Conservation (phyloP, 1,284 basidiomycete species). For the Trametes sp. region DNA sequence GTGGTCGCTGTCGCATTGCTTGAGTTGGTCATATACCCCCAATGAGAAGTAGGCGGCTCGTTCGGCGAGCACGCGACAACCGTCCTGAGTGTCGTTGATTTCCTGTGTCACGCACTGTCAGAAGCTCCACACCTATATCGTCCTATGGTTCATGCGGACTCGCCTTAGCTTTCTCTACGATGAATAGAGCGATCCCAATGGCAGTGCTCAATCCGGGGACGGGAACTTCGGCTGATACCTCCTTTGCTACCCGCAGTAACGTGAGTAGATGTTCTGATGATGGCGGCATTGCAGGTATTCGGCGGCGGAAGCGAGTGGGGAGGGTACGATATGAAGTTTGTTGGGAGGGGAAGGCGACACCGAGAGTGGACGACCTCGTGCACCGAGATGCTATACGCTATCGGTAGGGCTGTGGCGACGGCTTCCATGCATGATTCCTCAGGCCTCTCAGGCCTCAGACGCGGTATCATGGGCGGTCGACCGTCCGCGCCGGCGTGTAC, state of each 20-base stretch:
- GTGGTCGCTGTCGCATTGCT: not conserved
- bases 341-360: no score
- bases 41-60: not conserved
- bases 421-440: no score
- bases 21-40: not conserved
- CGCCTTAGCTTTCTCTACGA: not conserved
- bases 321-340: no score
- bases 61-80: not conserved
- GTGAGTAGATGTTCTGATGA: not conserved
- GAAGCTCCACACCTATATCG: no score
- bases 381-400: no score
- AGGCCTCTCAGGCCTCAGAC: no score
- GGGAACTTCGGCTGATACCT: not conserved
- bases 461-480: no score
- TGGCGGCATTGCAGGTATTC: not conserved
- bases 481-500: no score
- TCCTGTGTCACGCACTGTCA: no score
- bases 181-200: not conserved
- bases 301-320: not conserved
- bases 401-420: no score
- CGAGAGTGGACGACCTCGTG: no score
- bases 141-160: no score
- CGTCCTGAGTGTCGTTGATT: not conserved
- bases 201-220: not conserved
- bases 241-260: not conserved